A percentile compares a stretch with the other conserved stretches of the same genome.
Evolutionary conservation across 2,329 filamentous ascomycete genomes (phyloP).

Genomic region (Ceratocystis cubensis): DNA sequence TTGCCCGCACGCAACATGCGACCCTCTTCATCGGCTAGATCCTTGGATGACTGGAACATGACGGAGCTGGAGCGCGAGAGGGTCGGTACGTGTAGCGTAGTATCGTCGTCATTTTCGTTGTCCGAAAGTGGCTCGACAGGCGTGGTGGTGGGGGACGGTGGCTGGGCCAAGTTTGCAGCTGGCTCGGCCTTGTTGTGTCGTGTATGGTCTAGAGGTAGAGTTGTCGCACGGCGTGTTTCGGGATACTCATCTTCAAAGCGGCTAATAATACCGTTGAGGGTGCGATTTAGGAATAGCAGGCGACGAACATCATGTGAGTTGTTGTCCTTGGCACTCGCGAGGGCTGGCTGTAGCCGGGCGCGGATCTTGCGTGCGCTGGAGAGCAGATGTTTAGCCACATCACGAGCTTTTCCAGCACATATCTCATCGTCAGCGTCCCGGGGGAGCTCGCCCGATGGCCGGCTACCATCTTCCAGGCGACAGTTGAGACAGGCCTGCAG

Average conservation of each 20-base stretch:
- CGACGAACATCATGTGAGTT: slow-evolving; percentile 65
- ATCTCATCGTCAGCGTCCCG: slow-evolving; percentile 5
- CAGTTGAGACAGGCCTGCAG: slow-evolving; percentile 81
- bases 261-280: slow-evolving; percentile 79
- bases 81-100: slow-evolving; percentile 32
- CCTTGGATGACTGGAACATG: slow-evolving; percentile 38
- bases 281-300: slow-evolving; percentile 78
- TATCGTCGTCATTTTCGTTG: slow-evolving; percentile 38
- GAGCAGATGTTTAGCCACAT: slow-evolving; percentile 85
- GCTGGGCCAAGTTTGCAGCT: slow-evolving; percentile 22
- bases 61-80: slow-evolving; percentile 42
- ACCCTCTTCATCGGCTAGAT: slow-evolving; percentile 45
- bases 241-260: slow-evolving; percentile 95
- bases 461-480: slow-evolving; percentile 46
- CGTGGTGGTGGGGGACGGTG: slow-evolving; percentile 24
- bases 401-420: slow-evolving; percentile 56
- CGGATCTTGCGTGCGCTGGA: slow-evolving; percentile 82
- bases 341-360: slow-evolving; percentile 65
- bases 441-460: slow-evolving; percentile 35
- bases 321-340: slow-evolving; percentile 58
- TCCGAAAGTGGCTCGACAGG: slow-evolving; percentile 29
- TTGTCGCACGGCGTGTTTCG: slow-evolving; percentile 45
- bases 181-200: slow-evolving; percentile 15
- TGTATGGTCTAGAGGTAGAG: not conserved
- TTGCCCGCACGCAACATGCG: slow-evolving; percentile 44